Evolutionary conservation across 352 stramenopile genomes (phyloP).

Genomic region (Phytophthora ohioensis): DNA sequence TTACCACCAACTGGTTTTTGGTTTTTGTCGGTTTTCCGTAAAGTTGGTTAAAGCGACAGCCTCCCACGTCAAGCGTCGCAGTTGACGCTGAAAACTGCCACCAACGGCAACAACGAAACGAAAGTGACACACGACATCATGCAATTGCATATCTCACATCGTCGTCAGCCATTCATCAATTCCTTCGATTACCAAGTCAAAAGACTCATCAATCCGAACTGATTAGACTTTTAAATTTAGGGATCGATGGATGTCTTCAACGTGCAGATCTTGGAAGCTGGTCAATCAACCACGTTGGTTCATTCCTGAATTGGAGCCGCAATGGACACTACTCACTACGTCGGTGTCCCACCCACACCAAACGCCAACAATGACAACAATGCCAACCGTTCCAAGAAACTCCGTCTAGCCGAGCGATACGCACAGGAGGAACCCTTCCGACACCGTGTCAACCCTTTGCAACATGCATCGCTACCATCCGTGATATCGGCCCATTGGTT

Average conservation of each 20-base stretch:
- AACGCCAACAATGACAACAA: not conserved
- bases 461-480: conserved; percentile 39
- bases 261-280: conserved; percentile 9
- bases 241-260: conserved; percentile 7
- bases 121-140: not conserved
- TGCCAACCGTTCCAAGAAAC: conserved; percentile 17
- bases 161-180: conserved; percentile 13
- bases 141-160: conserved; percentile 6
- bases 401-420: conserved; percentile 27
- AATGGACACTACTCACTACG: conserved; percentile 30
- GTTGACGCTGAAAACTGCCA: no score
- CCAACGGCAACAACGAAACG: no score
- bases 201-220: not conserved
- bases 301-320: conserved; percentile 27
- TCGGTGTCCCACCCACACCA: conserved; percentile 16
- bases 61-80: no score
- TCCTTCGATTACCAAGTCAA: conserved; percentile 2
- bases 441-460: conserved; percentile 44
- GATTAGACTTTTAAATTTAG: conserved; percentile 10
- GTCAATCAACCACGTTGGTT: conserved; percentile 5
- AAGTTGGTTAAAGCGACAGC: no score
- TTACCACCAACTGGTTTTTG: no score
- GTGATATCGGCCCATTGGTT: conserved; percentile 42
- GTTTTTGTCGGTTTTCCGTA: no score
- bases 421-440: conserved; percentile 23